Percentiles rank a stretch among this genome's conserved stretches.
Conservation (phyloP, 306 rosid species). For the Cucumis hystrix region DNA sequence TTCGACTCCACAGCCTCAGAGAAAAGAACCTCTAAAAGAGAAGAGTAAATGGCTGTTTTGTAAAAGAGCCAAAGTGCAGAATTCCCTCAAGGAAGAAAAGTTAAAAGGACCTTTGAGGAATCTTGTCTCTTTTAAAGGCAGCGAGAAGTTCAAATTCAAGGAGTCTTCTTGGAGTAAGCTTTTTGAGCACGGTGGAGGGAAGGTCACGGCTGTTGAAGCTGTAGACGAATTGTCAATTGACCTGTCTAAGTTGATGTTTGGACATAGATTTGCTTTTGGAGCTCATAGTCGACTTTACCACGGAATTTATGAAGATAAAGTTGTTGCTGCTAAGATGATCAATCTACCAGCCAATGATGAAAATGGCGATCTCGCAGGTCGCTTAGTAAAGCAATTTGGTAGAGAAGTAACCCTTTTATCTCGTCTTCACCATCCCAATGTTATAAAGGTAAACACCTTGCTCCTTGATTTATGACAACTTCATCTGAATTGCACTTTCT, state of each 20-base stretch:
- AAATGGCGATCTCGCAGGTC: slow-evolving; percentile 34
- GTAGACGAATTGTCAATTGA: slow-evolving; percentile 63
- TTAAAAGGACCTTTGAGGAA: slow-evolving; percentile 33
- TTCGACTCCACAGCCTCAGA: slow-evolving; percentile 48
- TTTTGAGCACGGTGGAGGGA: slow-evolving; percentile 60
- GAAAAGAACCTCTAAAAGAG: slow-evolving; percentile 27
- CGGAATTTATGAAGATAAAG: slow-evolving; percentile 53
- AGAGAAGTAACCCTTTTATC: slow-evolving; percentile 75
- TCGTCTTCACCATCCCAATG: slow-evolving; percentile 63
- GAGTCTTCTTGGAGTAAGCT: slow-evolving; percentile 55
- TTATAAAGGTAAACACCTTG: slow-evolving; percentile 47
- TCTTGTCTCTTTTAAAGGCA: slow-evolving; percentile 26
- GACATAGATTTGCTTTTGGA: slow-evolving; percentile 79
- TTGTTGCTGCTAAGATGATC: slow-evolving; percentile 78
- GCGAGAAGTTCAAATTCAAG: slow-evolving; percentile 28
- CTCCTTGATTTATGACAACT: background rate
- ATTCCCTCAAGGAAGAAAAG: slow-evolving; percentile 11
- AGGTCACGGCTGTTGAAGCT: slow-evolving; percentile 62
- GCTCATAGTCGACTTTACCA: slow-evolving; percentile 92
- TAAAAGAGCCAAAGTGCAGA: slow-evolving; percentile 20
- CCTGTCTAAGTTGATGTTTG: slow-evolving; percentile 61
- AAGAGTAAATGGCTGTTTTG: background rate
- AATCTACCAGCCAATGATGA: slow-evolving; percentile 63
- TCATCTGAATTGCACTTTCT: background rate
- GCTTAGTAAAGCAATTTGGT: slow-evolving; percentile 59